These are phyloP conservation scores for Penicillium lividum DNA, from an alignment of 495 filamentous ascomycete genomes.

Conservation along the genomic window DNA sequence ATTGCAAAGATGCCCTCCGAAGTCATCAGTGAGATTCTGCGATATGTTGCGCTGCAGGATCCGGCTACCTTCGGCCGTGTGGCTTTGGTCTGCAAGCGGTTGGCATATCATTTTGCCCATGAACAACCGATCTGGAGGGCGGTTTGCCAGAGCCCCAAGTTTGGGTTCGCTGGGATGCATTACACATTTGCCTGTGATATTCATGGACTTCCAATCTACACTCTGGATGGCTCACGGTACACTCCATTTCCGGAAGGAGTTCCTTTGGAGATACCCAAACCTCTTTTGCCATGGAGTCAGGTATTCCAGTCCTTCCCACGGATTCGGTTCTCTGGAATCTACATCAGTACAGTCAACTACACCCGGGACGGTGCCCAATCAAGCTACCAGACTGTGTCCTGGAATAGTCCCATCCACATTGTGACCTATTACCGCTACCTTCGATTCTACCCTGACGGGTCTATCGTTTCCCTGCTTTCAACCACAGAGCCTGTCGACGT, in stretches of 20 bases:
- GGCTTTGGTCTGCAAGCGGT: constrained; percentile 77
- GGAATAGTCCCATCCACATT: constrained; percentile 88
- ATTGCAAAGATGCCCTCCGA: constrained; percentile 79
- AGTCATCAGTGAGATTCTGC: constrained; percentile 73
- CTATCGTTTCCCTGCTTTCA: constrained; percentile 72
- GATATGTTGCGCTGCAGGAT: constrained; percentile 71
- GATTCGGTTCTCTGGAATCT: constrained; percentile 89
- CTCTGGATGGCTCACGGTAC: constrained; percentile 32
- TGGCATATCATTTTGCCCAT: constrained; percentile 80
- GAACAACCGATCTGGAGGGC: constrained; percentile 91
- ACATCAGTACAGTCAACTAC: constrained; percentile 97
- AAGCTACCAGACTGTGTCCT: constrained; percentile 55
- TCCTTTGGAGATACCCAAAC: constrained; percentile 37
- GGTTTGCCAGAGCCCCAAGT: constrained; percentile 65
- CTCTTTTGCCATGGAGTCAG: constrained; percentile 46
- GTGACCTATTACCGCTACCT: constrained; percentile 98
- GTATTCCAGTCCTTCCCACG: constrained; percentile 84
- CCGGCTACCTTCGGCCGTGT: constrained; percentile 77
- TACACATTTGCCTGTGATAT: constrained; percentile 72
- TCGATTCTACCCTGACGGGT: constrained; percentile 90
- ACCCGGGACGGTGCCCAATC: constrained; percentile 72
- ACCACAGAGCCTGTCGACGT: constrained; percentile 83
- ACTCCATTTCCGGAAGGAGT: constrained; percentile 41
- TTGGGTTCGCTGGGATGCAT: constrained; percentile 83
- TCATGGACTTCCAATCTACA: constrained; percentile 57